These are phyloP conservation scores for Arabis alpina DNA, from an alignment of 345 rosid species.

Conservation along the genomic window DNA sequence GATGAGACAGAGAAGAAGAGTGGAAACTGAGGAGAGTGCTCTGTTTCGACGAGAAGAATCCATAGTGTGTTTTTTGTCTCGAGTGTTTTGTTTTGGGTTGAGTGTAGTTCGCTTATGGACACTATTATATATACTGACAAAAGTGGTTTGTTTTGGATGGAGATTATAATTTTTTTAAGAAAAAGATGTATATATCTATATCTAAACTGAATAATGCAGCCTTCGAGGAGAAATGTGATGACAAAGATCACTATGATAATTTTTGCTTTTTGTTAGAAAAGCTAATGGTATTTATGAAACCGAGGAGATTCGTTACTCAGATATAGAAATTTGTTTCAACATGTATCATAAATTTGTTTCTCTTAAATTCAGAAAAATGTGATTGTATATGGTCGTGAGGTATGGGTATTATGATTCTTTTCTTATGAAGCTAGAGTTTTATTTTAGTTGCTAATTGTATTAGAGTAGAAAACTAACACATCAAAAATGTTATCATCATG, in stretches of 20 bases:
- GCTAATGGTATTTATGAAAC: too few relatives aligned
- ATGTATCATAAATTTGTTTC: too few relatives aligned
- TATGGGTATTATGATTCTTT: neutral
- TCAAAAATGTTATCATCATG: too few relatives aligned
- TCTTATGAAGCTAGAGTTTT: neutral
- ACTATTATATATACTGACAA: slow-evolving; percentile 18
- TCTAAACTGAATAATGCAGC: neutral
- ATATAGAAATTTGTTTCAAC: too few relatives aligned
- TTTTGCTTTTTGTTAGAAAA: too few relatives aligned
- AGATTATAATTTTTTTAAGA: neutral
- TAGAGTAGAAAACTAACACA: too few relatives aligned
- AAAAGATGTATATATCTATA: neutral
- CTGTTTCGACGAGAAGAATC: slow-evolving; percentile 23
- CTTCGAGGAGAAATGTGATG: neutral
- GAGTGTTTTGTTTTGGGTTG: slow-evolving; percentile 1
- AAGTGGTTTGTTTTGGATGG: slow-evolving; percentile 5
- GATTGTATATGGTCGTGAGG: slow-evolving; percentile 1
- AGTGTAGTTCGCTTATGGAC: slow-evolving; percentile 3
- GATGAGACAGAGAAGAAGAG: slow-evolving; percentile 45
- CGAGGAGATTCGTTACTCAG: too few relatives aligned
- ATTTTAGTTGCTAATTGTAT: neutral
- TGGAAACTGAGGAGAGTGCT: slow-evolving; percentile 30
- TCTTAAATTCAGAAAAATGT: too few relatives aligned
- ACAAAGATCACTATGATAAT: neutral
- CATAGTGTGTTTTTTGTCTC: slow-evolving; percentile 12